Evolutionary conservation across 495 filamentous ascomycete species (phyloP).

Genomic region (Cercophora scortea): DNA sequence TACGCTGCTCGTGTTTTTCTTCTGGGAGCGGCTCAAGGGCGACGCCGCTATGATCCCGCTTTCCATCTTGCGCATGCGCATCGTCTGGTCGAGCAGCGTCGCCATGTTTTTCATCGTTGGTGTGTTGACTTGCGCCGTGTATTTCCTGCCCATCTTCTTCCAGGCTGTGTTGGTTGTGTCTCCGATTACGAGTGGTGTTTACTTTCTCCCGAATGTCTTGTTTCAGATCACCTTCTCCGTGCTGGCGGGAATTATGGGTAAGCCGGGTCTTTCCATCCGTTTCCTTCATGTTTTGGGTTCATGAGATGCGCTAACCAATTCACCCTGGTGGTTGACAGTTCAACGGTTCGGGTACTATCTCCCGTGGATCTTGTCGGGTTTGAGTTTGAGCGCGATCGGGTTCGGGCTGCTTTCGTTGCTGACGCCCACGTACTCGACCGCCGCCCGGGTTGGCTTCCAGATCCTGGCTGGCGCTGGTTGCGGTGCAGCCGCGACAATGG

Average conservation of each 20-base stretch:
- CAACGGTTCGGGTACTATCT: constrained; percentile 17
- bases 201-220: constrained; percentile 39
- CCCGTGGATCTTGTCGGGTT: constrained; percentile 11
- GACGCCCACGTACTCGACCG: constrained; percentile 17
- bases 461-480: constrained; percentile 35
- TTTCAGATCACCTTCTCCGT: constrained; percentile 30
- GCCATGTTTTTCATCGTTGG: constrained; percentile 43
- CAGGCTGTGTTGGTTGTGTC: constrained; percentile 48
- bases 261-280: constrained; percentile 14
- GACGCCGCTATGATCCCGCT: constrained; percentile 64
- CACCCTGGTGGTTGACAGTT: not conserved
- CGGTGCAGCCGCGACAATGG: constrained; percentile 18
- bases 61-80: constrained; percentile 56
- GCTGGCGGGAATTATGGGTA: constrained; percentile 32
- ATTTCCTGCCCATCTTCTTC: constrained; percentile 57
- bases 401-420: constrained; percentile 34
- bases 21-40: constrained; percentile 48
- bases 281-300: not conserved
- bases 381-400: constrained; percentile 19
- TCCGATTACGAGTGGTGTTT: constrained; percentile 43
- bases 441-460: constrained; percentile 44
- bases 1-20: constrained; percentile 50
- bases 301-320: not conserved
- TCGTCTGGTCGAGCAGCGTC: constrained; percentile 42
- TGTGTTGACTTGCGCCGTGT: constrained; percentile 49